Base-by-base conservation (phyloP, 1,139 yeast genomes). In the Suhomyces taliae region DNA sequence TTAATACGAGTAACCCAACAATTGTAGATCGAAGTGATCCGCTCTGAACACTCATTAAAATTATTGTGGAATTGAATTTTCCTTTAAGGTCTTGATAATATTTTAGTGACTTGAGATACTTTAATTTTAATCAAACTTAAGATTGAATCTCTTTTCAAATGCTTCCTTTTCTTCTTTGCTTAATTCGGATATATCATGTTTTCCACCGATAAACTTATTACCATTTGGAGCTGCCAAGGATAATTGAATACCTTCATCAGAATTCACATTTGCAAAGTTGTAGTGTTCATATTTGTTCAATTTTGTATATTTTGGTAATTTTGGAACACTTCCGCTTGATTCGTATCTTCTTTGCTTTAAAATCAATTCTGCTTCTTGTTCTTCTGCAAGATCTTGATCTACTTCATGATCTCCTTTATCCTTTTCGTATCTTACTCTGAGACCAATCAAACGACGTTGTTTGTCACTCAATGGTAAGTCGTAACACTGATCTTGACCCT, bases 401-500 rank as follows among this genome's bases (percentile, higher is more conserved):
- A 11, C 15, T 12, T 37, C 39, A 7, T 26, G 37, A 15, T 32
- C 46, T 8, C 33, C 38, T 12, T 39, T n/a, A 26, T 39, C 41
- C 27, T 12, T 39, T 10, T 38, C 35, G 26, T 36, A 19, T 1
- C 44, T 36, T 6, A 44, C 51, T 34, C 39, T 36, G 27, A 74
- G 59, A 1, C 78, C 80, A 29, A 74, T 60, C 15, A 74, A 56
- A 31, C 55, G 51, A 38, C 79, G 54, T 53, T 75, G 80, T 33
- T 56, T 61, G 44, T 64, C 63, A 36, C 63, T 70, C 48, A 75
- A 63, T 2, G 79, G 78, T 43, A 75, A 62, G 53, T 74, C 79
- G 38, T 56, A 52, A 48, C 79, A 74, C 53, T 73, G 76, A 51
- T 74, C 79, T 42, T 64, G 69, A 1, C 69, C 66, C 48, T 60